Base-by-base conservation (phyloP, 192 early-diverging fungal genomes). In the Spizellomyces punctatus region DNA sequence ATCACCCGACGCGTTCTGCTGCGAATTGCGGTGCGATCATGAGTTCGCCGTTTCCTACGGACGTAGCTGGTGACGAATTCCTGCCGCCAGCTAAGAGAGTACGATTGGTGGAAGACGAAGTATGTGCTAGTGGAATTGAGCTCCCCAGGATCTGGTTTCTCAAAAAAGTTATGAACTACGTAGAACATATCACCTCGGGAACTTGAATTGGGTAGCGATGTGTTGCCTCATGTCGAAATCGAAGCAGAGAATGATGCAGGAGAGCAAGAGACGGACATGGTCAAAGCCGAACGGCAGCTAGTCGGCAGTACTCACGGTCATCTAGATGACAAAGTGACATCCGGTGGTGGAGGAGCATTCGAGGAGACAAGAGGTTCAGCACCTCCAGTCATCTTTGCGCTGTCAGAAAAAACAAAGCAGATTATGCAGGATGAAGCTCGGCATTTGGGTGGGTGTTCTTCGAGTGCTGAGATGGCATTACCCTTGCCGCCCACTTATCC, bases 341-440 rank as follows among this genome's bases (percentile, higher is more conserved):
- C 27, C 27, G 27, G 27, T 36, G 27, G 27, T 36, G 27, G 27
- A 2, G 27, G 27, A 36, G 27, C 50, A 54, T 19, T n/a, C 17
- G 50, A 54, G 50, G 17, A 19, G 12, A 4, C 12, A 4, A 19
- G 50, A 54, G 50, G 4, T 12, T 4, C 50, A 4, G 12, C 50
- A 54, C 14, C 0, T 0, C 27, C 27, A 36, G 50, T 54, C 50
- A 4, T 54, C 14, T 54, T 64, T 61, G 14, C 56, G 9, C 6
- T 74, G n/a, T 45, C 64, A 12, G 72, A 58, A 47, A 67, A 67
- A 61, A 60, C 56, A 17, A 45, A 46, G 22, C 8, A 50, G 45
- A 67, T 66, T 27, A 74, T 79, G 70, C 61, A 75, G 55, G 77
- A 82, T 43, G 82, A 82, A 64, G 60, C 75, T 10, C 57, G 72